Conservation (phyloP, 192 early-diverging fungal species). For the Bifiguratus adelaidae region DNA sequence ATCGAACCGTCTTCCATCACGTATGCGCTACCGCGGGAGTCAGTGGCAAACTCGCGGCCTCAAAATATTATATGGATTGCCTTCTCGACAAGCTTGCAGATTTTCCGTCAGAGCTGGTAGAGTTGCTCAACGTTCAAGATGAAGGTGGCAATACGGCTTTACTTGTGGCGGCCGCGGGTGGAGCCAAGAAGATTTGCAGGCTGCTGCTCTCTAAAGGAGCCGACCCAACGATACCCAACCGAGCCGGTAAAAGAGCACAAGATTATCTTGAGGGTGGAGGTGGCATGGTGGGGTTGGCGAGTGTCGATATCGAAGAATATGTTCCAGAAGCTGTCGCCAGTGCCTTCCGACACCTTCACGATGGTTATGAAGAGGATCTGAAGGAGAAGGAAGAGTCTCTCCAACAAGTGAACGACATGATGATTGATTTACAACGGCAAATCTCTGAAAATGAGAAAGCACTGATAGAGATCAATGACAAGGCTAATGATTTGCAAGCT, state of each 20-base stretch:
- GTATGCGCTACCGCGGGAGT: constrained; percentile 60
- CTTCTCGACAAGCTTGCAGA: constrained; percentile 56
- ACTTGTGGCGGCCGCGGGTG: constrained; percentile 50
- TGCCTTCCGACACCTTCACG: too few relatives aligned
- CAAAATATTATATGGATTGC: constrained; percentile 86
- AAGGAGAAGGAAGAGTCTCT: not conserved
- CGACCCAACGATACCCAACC: constrained; percentile 51
- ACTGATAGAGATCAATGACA: not conserved
- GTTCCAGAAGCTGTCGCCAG: not conserved
- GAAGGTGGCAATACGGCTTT: constrained; percentile 71
- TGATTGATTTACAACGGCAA: not conserved
- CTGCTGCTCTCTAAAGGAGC: constrained; percentile 51
- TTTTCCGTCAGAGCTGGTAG: constrained; percentile 66
- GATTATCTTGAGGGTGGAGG: constrained; percentile 30
- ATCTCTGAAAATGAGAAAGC: not conserved
- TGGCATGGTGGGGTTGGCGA: not conserved
- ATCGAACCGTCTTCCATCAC: constrained; percentile 89
- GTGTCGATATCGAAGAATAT: not conserved
- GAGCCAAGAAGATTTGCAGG: constrained; percentile 45
- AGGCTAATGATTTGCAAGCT: not conserved
- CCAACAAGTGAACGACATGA: not conserved
- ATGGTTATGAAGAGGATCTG: not conserved
- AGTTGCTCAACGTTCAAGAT: constrained; percentile 71
- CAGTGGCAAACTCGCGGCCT: constrained; percentile 60
- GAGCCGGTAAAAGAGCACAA: constrained; percentile 51